Evolutionary conservation across 768 basidiomycete species (phyloP).

Genomic region (Trametes maxima): DNA sequence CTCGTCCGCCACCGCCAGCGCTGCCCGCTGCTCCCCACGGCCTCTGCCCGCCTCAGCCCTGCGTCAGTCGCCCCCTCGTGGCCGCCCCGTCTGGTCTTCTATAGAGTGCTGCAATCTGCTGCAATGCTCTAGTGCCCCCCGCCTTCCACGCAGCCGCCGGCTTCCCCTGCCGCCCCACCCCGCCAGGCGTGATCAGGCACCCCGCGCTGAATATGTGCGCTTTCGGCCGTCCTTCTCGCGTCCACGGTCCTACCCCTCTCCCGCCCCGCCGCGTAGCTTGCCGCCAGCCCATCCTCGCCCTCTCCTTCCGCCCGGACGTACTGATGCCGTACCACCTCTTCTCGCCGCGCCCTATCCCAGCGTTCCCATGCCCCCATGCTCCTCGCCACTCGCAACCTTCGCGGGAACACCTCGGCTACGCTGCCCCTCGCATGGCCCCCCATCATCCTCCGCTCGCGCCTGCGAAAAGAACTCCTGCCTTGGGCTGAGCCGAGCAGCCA

Average conservation of each 20-base stretch:
- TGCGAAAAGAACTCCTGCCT: neutral
- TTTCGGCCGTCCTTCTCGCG: conserved; percentile 5
- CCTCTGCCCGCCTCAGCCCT: neutral
- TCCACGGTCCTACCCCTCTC: conserved; percentile 1
- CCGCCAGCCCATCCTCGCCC: neutral
- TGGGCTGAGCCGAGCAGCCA: conserved; percentile 8
- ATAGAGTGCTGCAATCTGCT: conserved; percentile 7
- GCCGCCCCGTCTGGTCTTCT: neutral
- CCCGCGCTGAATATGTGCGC: conserved; percentile 1
- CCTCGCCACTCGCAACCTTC: conserved; percentile 16
- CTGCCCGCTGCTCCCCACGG: neutral
- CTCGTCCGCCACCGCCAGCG: neutral
- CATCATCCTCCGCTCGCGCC: neutral
- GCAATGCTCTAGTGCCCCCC: neutral
- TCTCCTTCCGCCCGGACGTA: neutral
- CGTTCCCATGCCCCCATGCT: neutral
- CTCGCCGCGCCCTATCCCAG: conserved; percentile 8
- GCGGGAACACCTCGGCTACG: conserved; percentile 18
- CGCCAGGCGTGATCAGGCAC: conserved; percentile 12
- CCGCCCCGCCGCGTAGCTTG: neutral
- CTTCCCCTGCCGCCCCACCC: neutral
- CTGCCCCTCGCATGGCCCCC: neutral
- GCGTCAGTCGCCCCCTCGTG: conserved; percentile 14
- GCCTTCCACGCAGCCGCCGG: neutral
- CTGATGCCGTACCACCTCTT: neutral